phyloP scores from a whole-genome alignment of 345 rosid species.

The Gossypium arboreum region DNA sequence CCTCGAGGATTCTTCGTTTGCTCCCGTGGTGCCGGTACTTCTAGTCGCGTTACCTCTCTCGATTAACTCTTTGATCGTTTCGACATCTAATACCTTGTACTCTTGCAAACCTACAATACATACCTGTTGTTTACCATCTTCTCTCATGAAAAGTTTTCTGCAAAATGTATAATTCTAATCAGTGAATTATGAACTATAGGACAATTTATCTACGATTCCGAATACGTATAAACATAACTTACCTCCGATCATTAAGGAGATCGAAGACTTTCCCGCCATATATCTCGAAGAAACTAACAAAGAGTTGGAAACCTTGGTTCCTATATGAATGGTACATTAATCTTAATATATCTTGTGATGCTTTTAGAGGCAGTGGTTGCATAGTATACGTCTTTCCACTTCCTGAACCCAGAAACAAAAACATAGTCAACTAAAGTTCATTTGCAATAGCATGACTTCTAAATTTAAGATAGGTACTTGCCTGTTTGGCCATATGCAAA shows the following conservation, averaged over 20 bases:
- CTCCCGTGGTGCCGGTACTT: not conserved
- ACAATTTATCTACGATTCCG: not conserved
- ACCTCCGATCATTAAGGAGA: conserved; percentile 67
- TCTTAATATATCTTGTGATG: conserved; percentile 3
- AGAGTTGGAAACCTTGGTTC: conserved; percentile 52
- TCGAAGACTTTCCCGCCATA: conserved; percentile 68
- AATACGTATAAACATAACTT: conserved; percentile 21
- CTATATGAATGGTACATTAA: conserved; percentile 21
- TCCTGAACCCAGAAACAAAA: conserved; percentile 28
- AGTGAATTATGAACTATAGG: not conserved
- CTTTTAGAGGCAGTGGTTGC: conserved; percentile 28
- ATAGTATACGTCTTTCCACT: conserved; percentile 70
- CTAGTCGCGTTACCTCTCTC: conserved; percentile 1
- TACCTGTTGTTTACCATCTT: conserved; percentile 3
- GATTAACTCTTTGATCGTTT: not conserved
- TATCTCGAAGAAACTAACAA: conserved; percentile 64
- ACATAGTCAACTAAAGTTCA: not conserved
- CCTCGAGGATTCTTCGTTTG: conserved; percentile 16
- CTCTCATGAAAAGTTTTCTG: conserved; percentile 3
- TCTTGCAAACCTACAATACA: conserved; percentile 2
- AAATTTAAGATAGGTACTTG: not conserved
- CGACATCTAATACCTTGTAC: conserved; percentile 6
- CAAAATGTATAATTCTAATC: not conserved
- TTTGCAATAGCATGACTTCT: not conserved
- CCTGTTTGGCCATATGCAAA: conserved; percentile 6